These are phyloP conservation scores for Erythrobasidium hasegawianum DNA, from an alignment of 1,284 basidiomycete species.

Conservation along the genomic window DNA sequence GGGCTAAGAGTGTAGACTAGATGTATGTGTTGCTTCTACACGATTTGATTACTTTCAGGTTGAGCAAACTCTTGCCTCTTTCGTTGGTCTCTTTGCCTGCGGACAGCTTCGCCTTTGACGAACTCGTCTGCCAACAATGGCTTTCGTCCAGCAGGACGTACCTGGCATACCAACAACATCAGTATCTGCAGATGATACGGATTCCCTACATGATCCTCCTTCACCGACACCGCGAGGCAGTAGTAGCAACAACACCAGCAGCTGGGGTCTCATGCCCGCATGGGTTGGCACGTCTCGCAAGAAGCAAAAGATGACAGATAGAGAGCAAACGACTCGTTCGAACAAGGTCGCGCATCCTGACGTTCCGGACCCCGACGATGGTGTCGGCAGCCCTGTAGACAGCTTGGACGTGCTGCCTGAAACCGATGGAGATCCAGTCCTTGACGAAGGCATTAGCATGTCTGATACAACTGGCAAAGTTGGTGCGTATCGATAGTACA, in stretches of 20 bases:
- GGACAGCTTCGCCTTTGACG: too few relatives aligned
- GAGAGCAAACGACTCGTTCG: not conserved
- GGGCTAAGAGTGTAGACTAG: too few relatives aligned
- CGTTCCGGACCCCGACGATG: slow-evolving; percentile 4
- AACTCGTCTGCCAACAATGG: too few relatives aligned
- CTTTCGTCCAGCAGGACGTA: too few relatives aligned
- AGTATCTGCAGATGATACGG: too few relatives aligned
- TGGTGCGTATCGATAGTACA: slow-evolving; percentile 19
- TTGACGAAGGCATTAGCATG: slow-evolving; percentile 36
- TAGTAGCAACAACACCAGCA: not conserved
- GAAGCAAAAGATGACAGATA: not conserved
- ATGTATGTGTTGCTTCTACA: too few relatives aligned
- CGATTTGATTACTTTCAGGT: too few relatives aligned
- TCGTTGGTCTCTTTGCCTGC: too few relatives aligned
- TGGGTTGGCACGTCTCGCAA: not conserved
- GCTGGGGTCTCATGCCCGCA: not conserved
- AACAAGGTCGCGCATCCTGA: not conserved
- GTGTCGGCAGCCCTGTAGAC: slow-evolving; percentile 10
- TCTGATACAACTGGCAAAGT: slow-evolving; percentile 26
- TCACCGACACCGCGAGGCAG: too few relatives aligned
- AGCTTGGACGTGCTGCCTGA: not conserved
- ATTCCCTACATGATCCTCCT: too few relatives aligned
- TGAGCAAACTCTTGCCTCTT: too few relatives aligned
- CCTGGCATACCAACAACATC: too few relatives aligned
- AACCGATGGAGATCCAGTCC: slow-evolving; percentile 3